Evolutionary conservation across 2,329 filamentous ascomycete species (phyloP).

Genomic region (Tolypocladium tundrense): DNA sequence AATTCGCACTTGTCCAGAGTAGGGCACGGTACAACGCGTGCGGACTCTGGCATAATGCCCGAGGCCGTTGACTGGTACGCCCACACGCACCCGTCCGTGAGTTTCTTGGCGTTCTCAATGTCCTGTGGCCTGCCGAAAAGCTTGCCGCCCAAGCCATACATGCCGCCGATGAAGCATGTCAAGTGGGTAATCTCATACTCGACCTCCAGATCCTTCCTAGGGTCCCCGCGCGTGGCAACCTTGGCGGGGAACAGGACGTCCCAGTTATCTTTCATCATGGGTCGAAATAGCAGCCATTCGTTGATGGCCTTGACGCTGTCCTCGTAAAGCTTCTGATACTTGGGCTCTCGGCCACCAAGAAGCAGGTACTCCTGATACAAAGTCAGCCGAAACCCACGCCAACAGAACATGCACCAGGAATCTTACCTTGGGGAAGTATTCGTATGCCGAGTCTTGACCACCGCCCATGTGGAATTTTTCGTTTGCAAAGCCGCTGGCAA

Average conservation of each 20-base stretch:
- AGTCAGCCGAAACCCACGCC: constrained; percentile 4
- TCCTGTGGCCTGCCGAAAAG: constrained; percentile 50
- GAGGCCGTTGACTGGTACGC: constrained; percentile 50
- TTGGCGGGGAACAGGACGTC: constrained; percentile 68
- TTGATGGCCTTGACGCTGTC: constrained; percentile 57
- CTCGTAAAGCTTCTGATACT: constrained; percentile 66
- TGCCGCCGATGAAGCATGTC: constrained; percentile 60
- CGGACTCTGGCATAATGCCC: constrained; percentile 56
- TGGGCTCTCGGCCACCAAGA: constrained; percentile 61
- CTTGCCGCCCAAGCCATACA: constrained; percentile 56
- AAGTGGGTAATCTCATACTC: constrained; percentile 55
- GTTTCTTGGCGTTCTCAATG: constrained; percentile 50
- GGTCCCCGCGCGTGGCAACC: constrained; percentile 35
- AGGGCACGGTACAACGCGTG: constrained; percentile 34
- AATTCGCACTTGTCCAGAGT: constrained; percentile 37
- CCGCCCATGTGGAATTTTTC: constrained; percentile 52
- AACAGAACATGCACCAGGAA: constrained; percentile 2
- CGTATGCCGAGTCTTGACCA: constrained; percentile 59
- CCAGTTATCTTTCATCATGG: constrained; percentile 57
- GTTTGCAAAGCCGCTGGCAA: constrained; percentile 29
- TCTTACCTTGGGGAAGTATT: constrained; percentile 54
- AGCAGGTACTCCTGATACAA: constrained; percentile 54
- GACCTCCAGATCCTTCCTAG: constrained; percentile 26
- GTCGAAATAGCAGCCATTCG: constrained; percentile 65
- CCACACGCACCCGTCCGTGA: constrained; percentile 63